Evolutionary conservation across 176 grass and related monocot species (phyloP).

Genomic region (Zea luxurians): DNA sequence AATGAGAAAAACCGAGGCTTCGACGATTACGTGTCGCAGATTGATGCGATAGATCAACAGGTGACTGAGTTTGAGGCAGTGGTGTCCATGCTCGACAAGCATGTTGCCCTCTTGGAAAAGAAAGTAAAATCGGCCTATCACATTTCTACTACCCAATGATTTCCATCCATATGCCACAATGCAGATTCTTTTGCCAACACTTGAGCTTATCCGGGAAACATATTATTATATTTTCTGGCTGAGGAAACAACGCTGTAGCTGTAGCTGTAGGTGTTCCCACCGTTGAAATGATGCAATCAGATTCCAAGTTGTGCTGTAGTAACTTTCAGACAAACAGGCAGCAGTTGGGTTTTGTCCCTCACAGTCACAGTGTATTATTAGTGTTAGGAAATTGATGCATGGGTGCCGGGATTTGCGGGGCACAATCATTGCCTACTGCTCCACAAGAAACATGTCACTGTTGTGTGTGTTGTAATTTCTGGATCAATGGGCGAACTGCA

Average conservation of each 20-base stretch:
- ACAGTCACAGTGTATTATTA: neutral
- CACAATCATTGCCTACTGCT: neutral
- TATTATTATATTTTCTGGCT: neutral
- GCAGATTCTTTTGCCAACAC: neutral
- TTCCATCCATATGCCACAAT: neutral
- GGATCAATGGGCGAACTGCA: constrained; percentile 10
- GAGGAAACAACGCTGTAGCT: neutral
- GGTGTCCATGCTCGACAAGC: constrained; percentile 83
- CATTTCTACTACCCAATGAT: constrained; percentile 37
- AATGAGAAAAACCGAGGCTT: constrained; percentile 77
- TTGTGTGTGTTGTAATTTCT: neutral
- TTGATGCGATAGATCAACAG: constrained; percentile 79
- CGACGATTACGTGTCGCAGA: constrained; percentile 59
- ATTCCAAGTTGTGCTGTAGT: constrained; percentile 21
- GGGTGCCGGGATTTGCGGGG: neutral
- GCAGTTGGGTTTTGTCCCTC: neutral
- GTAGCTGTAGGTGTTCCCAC: neutral
- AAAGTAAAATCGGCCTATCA: constrained; percentile 69
- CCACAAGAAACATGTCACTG: neutral
- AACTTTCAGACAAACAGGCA: constrained; percentile 9
- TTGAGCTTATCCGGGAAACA: neutral
- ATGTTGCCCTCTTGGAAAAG: constrained; percentile 77
- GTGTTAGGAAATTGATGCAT: neutral
- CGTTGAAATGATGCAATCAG: neutral
- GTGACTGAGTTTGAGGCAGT: constrained; percentile 91